Evolutionary conservation across 495 filamentous ascomycete genomes (phyloP), one percentile per base, ranked within the genome.

Genomic region (Trichoderma parareesei): DNA sequence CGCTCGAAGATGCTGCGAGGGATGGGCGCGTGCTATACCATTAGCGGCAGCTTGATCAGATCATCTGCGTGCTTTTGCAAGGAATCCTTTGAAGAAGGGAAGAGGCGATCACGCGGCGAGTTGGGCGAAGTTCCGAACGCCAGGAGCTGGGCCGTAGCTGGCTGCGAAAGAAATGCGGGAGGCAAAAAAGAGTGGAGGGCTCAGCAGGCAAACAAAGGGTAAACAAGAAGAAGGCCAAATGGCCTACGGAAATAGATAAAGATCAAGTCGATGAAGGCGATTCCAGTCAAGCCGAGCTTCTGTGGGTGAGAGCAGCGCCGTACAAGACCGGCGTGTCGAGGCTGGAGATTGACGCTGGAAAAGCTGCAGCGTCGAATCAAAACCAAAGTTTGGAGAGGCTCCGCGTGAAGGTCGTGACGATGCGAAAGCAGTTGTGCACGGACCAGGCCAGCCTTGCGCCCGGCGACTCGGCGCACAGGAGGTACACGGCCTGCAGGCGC

Each of bases 1-100:
- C 79, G 70, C 61, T 68, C 16, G 33, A 48, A 40, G 60, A 62
- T 41, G n/a, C 44, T 38, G 62, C 62, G n/a, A 38, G 62, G 62
- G 27, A 40, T 53, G 10, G 62, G 53, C 53, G 53, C 53, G 53
- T 37, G 53, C 18, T 57, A 57, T 35, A 57, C 33, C 53, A 57
- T 57, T 35, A 57, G 53, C 53, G 27, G 53, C 53, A 37, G 53
- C 35, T 38, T 57, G 4, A 14, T 33, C 9, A 16, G 9, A 33
- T 10, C 53, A 57, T 57, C 53, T 68, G 57, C 38, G 57, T 43
- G 8, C 11, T 57, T 11, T 40, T 62, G 40, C 11, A 38, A n/a
- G 27, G 18, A 3, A 60, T 10, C 63, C 13, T 62, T 20, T 33
- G 57, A 35, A 38, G 27, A 4, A 1, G 13, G 11, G 11, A 0